These are phyloP conservation scores for Lophiostoma macrostomum DNA, from an alignment of 495 filamentous ascomycete genomes.

Conservation along the genomic window DNA sequence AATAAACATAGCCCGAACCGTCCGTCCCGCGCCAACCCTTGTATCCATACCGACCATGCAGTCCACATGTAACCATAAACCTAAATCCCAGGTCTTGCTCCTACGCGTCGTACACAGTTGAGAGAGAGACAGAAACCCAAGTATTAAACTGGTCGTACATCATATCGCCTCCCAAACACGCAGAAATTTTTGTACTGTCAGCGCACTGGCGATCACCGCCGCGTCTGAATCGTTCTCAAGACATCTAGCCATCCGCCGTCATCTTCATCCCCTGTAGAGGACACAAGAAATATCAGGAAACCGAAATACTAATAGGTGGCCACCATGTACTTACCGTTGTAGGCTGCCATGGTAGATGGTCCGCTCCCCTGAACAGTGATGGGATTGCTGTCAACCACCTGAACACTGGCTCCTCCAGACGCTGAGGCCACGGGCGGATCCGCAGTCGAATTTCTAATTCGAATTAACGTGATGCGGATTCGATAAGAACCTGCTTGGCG, in stretches of 20 bases:
- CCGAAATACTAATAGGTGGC: slow-evolving; percentile 25
- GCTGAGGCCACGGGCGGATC: slow-evolving; percentile 15
- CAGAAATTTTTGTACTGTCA: slow-evolving; percentile 3
- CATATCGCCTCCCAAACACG: background rate
- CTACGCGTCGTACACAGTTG: background rate
- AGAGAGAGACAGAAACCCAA: slow-evolving; percentile 6
- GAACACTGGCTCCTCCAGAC: slow-evolving; percentile 28
- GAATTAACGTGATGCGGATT: slow-evolving; percentile 37
- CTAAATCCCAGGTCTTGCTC: background rate
- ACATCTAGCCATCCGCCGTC: slow-evolving; percentile 31
- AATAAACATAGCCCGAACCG: background rate
- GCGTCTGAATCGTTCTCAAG: slow-evolving; percentile 20
- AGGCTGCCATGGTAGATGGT: background rate
- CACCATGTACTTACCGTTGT: slow-evolving; percentile 33
- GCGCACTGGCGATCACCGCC: slow-evolving; percentile 1
- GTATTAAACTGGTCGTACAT: slow-evolving; percentile 23
- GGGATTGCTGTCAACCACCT: slow-evolving; percentile 37
- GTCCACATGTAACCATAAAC: slow-evolving; percentile 1
- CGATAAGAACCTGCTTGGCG: slow-evolving; percentile 38
- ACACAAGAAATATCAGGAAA: slow-evolving; percentile 20
- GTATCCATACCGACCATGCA: too few relatives aligned
- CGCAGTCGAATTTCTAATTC: slow-evolving; percentile 27
- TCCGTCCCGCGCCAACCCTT: too few relatives aligned
- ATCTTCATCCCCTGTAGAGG: slow-evolving; percentile 18
- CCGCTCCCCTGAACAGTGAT: slow-evolving; percentile 35